Evolutionary conservation across 2,329 filamentous ascomycete species (phyloP).

Genomic region (Hymenoscyphus albidus): DNA sequence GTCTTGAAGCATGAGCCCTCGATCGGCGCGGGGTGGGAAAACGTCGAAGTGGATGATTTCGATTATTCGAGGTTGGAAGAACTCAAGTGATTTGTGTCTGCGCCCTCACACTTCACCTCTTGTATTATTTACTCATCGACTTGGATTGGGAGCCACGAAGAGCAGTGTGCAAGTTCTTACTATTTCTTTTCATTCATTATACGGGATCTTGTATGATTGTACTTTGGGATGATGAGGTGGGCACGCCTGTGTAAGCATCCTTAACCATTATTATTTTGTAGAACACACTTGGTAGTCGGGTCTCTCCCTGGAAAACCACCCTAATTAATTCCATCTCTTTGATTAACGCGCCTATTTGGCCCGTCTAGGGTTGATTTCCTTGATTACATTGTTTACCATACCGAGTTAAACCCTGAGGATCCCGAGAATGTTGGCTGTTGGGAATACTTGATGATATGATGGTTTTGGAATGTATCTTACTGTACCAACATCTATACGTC

Average conservation of each 20-base stretch:
- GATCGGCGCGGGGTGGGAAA: background rate
- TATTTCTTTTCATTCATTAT: background rate
- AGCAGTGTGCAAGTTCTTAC: background rate
- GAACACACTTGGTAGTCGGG: background rate
- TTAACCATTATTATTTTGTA: slow-evolving; percentile 3
- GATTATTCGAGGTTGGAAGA: slow-evolving; percentile 19
- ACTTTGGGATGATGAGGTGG: background rate
- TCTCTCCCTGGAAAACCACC: background rate
- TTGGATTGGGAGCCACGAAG: background rate
- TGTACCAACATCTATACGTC: no score
- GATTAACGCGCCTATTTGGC: no score
- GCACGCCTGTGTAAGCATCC: slow-evolving; percentile 1
- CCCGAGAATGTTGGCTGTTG: no score
- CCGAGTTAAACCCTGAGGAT: no score
- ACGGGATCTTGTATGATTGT: background rate
- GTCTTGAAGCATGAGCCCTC: background rate
- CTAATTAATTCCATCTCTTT: no score
- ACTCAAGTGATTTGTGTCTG: slow-evolving; percentile 15
- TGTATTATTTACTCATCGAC: background rate
- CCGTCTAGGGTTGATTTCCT: no score
- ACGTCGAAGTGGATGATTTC: slow-evolving; percentile 18
- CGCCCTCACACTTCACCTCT: background rate
- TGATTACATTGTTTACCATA: no score
- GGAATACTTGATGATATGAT: no score
- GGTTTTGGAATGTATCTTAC: no score